Evolutionary conservation across 768 basidiomycete species (phyloP).

Genomic region (Calocybe gangraenosa): DNA sequence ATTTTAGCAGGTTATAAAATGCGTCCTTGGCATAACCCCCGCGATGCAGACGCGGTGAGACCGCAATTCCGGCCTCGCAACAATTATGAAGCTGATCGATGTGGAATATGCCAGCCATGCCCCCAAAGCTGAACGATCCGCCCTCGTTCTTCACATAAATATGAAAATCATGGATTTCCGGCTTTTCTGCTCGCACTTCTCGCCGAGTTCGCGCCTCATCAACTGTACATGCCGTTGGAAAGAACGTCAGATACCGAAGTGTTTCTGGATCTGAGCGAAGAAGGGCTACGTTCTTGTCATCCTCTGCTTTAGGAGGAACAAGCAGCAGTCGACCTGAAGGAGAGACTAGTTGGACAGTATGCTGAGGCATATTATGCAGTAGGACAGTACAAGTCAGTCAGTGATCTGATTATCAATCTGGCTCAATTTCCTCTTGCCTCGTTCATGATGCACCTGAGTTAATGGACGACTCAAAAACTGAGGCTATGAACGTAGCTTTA

Average conservation of each 20-base stretch:
- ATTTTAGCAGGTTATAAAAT: constrained; percentile 34
- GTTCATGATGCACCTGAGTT: too few species aligned
- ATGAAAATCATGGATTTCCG: constrained; percentile 31
- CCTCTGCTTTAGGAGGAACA: constrained; percentile 25
- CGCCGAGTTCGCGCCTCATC: constrained; percentile 32
- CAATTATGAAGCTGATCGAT: constrained; percentile 30
- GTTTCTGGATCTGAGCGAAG: constrained; percentile 36
- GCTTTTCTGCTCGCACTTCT: constrained; percentile 29
- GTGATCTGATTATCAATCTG: too few species aligned
- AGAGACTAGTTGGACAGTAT: constrained; percentile 22
- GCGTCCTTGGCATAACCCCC: constrained; percentile 40
- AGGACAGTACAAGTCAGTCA: too few species aligned
- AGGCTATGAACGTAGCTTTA: too few species aligned
- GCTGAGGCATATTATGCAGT: constrained; percentile 31
- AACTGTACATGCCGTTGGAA: constrained; percentile 30
- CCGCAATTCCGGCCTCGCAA: constrained; percentile 39
- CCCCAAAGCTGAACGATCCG: constrained; percentile 27
- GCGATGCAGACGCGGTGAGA: constrained; percentile 32
- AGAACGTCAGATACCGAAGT: constrained; percentile 32
- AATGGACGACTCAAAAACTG: too few species aligned
- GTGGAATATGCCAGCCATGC: constrained; percentile 33
- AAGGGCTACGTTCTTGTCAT: constrained; percentile 31
- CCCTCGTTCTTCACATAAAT: constrained; percentile 26
- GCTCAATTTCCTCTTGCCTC: too few species aligned
- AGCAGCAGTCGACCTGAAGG: constrained; percentile 31